Base-by-base conservation (phyloP, 495 filamentous ascomycete species). In the Astrothelium macrocarpum region DNA sequence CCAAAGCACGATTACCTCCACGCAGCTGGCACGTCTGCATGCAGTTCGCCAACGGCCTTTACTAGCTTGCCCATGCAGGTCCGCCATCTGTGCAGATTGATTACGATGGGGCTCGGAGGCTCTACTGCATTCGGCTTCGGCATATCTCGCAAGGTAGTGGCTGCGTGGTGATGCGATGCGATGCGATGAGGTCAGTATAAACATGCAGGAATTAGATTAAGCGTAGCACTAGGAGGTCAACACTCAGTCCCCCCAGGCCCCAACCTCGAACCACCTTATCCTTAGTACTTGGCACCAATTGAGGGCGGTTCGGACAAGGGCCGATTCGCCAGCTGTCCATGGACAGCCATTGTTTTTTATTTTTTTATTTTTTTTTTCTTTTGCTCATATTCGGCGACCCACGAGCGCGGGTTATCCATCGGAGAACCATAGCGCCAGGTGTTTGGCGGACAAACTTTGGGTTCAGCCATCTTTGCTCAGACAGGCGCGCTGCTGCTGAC, bases 191-290 rank as follows among this genome's bases (percentile, higher is more conserved):
- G 49, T 56, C 49, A 56, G 49, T 29, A 29, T 11, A 12, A 9
- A 56, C 20, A 56, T 26, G 49, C 49, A 56, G 11, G 25, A 23
- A 29, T 56, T 56, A 56, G 23, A 56, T 56, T 29, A 56, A 56
- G 49, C 25, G 49, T 56, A 56, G 49, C 49, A 56, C 49, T 56
- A 56, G 20, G 23, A 29, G 20, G 49, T 56, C 49, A 56, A 56
- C 49, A 29, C 25, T 10, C 25, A 10, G 23, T 26, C 23, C 14
- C 34, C 34, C 25, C n/a, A 56, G 23, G 2, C 25, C 49, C 25
- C 5, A 29, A 9, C 49, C 23, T 25, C 49, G 20, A 56, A 26
- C 49, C 49, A 56, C 25, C 49, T 56, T 56, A 56, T 11, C 49
- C 49, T n/a, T 56, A 56, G 12, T 29, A 2, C 0, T 11, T 56